These are phyloP conservation scores for Leccinum pellstonianum DNA, from an alignment of 768 basidiomycete species.

Conservation along the genomic window DNA sequence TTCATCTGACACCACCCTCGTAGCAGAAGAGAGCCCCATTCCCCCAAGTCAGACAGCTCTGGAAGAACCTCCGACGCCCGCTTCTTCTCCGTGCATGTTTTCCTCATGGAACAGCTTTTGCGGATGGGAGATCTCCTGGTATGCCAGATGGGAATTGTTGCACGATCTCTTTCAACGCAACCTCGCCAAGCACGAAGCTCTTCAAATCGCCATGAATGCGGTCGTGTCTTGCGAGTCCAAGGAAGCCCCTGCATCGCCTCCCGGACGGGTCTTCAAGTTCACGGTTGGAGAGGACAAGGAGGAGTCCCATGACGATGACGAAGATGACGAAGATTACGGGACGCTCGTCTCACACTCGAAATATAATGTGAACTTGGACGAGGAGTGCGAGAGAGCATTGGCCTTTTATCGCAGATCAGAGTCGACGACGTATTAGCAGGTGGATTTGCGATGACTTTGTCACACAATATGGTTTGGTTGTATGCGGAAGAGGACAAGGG, in stretches of 20 bases:
- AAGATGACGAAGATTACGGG: constrained; percentile 33
- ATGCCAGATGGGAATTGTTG: constrained; percentile 54
- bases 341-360: constrained; percentile 15
- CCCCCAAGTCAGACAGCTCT: background rate
- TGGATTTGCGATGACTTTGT: background rate
- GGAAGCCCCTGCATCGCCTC: background rate
- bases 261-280: constrained; percentile 21
- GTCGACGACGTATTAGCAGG: background rate
- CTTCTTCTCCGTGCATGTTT: constrained; percentile 10
- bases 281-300: constrained; percentile 20
- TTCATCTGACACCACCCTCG: constrained; percentile 58
- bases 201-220: background rate
- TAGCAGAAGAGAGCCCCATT: constrained; percentile 42
- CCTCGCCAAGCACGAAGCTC: constrained; percentile 13
- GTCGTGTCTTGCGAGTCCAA: background rate
- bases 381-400: constrained; percentile 27
- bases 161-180: constrained; percentile 40
- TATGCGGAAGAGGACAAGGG: background rate
- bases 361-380: constrained; percentile 22
- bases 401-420: constrained; percentile 24
- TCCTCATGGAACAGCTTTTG: constrained; percentile 15
- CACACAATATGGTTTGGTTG: background rate
- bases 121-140: constrained; percentile 50
- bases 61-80: background rate
- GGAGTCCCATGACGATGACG: constrained; percentile 9